phyloP scores from a whole-genome alignment of 495 filamentous ascomycete genomes.

The Lophiotrema nucula region DNA sequence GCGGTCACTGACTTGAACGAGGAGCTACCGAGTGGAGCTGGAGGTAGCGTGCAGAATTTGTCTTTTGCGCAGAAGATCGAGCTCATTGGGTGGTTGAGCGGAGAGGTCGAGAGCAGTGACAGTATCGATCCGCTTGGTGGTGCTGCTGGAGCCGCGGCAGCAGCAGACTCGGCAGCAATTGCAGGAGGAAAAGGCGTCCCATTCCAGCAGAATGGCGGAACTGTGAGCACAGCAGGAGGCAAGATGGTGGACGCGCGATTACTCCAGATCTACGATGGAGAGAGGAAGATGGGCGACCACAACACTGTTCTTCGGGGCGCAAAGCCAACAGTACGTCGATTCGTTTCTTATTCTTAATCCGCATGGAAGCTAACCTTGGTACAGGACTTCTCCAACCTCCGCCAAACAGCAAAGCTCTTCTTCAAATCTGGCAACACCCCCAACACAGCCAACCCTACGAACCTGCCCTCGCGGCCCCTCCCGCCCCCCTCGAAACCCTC shows the following conservation, averaged over 20 bases:
- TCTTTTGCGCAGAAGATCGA: conserved; percentile 88
- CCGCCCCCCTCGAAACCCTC: conserved; percentile 51
- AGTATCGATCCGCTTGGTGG: conserved; percentile 81
- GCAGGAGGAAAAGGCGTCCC: conserved; percentile 48
- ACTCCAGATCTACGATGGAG: conserved; percentile 83
- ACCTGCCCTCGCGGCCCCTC: conserved; percentile 10
- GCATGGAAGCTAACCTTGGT: conserved; percentile 23
- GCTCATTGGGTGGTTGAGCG: conserved; percentile 87
- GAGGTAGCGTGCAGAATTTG: conserved; percentile 71
- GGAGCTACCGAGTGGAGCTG: conserved; percentile 59
- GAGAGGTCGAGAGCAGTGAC: conserved; percentile 82
- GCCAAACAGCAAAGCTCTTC: conserved; percentile 80
- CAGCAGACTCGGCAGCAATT: conserved; percentile 49
- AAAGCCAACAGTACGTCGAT: conserved; percentile 74
- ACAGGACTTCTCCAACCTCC: conserved; percentile 92
- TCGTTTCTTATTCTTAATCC: not conserved
- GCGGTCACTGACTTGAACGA: conserved; percentile 78
- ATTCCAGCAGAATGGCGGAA: conserved; percentile 42
- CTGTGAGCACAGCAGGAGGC: conserved; percentile 34
- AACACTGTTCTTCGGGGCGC: conserved; percentile 85
- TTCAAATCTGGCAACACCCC: conserved; percentile 54
- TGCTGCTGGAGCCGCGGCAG: conserved; percentile 50
- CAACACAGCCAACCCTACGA: conserved; percentile 29
- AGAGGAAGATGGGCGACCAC: conserved; percentile 86
- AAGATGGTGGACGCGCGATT: conserved; percentile 76